Base-by-base conservation (phyloP, 345 rosid species). In the Atalantia buxifolia region DNA sequence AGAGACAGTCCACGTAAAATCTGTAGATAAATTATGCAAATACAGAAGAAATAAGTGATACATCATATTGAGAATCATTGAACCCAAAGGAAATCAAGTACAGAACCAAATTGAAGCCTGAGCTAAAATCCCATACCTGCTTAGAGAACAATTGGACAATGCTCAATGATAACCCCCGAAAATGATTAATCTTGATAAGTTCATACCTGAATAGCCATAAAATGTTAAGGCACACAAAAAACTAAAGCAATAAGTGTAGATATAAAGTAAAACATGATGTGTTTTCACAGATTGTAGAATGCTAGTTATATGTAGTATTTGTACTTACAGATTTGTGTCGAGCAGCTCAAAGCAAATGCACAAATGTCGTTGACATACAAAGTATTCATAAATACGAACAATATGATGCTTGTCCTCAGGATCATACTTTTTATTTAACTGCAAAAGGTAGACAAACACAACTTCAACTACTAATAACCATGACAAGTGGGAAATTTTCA, bases 321-420 rank as follows among this genome's bases (percentile, higher is more conserved):
- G 63, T 60, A 82, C 98, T 92, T 89, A 97, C 99, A 97, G 86
- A 87, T 97, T 97, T 78, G 94, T 90, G 88, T 93, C 97, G 55
- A 97, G 98, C 76, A 97, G 87, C 83, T 97, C 99, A 81, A 97
- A 97, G 87, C 94, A 90, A 81, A 97, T 97, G 87, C 98, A 97
- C 83, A 96, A 86, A 80, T 96, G 99, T 50, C 90, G 89, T 59
- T 88, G 97, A 86, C 85, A 78, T 76, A 91, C 89, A 86, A 96
- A 96, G 90, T 88, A 91, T 84, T 96, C 99, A 81, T 92, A 90
- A 72, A 96, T 91, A 78, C 99, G 98, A 86, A 96, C 99, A 74
- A 96, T 92, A 85, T 96, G 99, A 90, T 91, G 91, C 88, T 94
- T 94, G 83, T 96, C 99, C 81, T 92, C 98, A 4, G 95, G 99